phyloP scores from a whole-genome alignment of 257 asterid species.

The Henckelia pumila region DNA sequence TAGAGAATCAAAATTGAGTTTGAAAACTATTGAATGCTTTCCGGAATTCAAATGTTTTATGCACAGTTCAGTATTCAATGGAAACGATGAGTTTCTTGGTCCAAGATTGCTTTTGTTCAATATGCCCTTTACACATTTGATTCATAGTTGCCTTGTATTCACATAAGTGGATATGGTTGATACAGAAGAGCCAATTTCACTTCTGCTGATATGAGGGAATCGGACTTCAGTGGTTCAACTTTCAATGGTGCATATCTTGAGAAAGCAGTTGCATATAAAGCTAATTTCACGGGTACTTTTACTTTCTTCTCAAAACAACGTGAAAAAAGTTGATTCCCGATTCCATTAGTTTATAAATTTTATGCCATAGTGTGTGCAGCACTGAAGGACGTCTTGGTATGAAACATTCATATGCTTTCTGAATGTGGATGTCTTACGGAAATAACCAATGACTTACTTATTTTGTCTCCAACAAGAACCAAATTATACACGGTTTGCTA shows the following conservation, averaged over 20 bases:
- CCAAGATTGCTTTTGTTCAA: no score
- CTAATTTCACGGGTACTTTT: constrained; percentile 69
- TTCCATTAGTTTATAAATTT: not conserved
- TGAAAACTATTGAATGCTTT: not conserved
- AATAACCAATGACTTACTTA: not conserved
- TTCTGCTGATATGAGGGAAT: constrained; percentile 95
- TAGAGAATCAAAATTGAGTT: not conserved
- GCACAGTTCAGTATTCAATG: not conserved
- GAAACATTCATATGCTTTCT: not conserved
- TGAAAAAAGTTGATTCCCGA: not conserved
- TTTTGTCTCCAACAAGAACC: not conserved
- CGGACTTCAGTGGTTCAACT: constrained; percentile 90
- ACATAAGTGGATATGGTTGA: constrained; percentile 41
- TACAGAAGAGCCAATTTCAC: constrained; percentile 98
- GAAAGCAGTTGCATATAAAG: constrained; percentile 90
- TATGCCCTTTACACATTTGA: not conserved
- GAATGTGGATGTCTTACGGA: not conserved
- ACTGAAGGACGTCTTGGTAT: not conserved
- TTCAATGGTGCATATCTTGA: constrained; percentile 95
- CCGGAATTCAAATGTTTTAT: not conserved
- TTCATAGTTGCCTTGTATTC: constrained; percentile 27
- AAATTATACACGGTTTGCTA: not conserved
- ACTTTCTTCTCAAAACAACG: not conserved
- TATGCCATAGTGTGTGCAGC: not conserved
- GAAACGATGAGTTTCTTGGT: not conserved